These are phyloP conservation scores for Thielaviopsis euricoi DNA, from an alignment of 2,329 filamentous ascomycete species.

Conservation along the genomic window DNA sequence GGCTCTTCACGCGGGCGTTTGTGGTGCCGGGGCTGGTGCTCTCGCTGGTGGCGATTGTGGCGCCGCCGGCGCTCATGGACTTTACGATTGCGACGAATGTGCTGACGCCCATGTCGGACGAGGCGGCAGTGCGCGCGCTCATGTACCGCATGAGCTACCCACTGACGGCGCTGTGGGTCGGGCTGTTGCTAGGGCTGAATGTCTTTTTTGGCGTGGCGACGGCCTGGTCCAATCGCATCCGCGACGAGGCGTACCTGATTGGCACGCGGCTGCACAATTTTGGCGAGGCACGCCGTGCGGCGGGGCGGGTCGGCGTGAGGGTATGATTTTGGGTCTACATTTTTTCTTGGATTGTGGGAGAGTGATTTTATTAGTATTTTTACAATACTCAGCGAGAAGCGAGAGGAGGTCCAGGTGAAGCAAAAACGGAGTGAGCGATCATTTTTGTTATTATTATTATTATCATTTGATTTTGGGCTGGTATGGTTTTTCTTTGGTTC, in stretches of 20 bases:
- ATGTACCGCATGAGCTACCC: slow-evolving; percentile 56
- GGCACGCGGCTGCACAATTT: slow-evolving; percentile 93
- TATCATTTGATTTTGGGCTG: too few species aligned
- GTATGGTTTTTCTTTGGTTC: too few species aligned
- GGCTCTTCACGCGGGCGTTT: slow-evolving; percentile 69
- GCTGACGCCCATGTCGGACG: slow-evolving; percentile 13
- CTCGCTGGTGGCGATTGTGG: slow-evolving; percentile 43
- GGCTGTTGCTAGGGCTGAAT: slow-evolving; percentile 27
- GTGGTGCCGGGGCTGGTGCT: slow-evolving; percentile 56
- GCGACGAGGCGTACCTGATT: slow-evolving; percentile 92
- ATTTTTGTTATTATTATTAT: too few species aligned
- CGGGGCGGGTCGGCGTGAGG: background rate
- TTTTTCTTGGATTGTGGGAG: too few species aligned
- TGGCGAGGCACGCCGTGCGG: slow-evolving; percentile 24
- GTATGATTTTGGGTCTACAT: background rate
- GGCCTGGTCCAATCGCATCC: slow-evolving; percentile 63
- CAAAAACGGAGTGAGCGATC: too few species aligned
- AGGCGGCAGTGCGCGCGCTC: slow-evolving; percentile 20
- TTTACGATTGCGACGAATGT: slow-evolving; percentile 10
- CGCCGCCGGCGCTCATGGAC: slow-evolving; percentile 34
- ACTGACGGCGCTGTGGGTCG: slow-evolving; percentile 30
- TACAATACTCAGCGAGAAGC: too few species aligned
- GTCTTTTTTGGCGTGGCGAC: slow-evolving; percentile 46
- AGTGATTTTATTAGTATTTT: too few species aligned
- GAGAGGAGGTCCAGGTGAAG: too few species aligned